Evolutionary conservation across 805 yeast genomes (phyloP), one percentile per base, ranked within the genome.

Genomic region (Priceomyces haplophilus): DNA sequence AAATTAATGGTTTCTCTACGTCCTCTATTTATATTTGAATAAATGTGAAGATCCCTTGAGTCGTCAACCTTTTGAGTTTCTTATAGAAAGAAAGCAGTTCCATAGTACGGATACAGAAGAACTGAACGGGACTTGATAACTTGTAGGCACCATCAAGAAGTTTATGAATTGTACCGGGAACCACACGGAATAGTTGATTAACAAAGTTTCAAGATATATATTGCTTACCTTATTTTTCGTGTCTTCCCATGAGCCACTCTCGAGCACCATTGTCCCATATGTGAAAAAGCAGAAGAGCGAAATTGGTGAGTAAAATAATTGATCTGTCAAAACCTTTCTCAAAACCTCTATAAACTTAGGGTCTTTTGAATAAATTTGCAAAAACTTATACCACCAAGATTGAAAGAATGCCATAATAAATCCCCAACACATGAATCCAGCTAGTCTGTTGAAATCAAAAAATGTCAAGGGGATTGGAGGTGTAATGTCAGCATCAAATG

Each of bases 51-150:
- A 21, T 19, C 8, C 8, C 24, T 17, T 6, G 33, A 20, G 12
- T 24, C 39, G 33, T 40, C 37, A 52, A 36, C 49, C 47, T 8
- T 41, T 53, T 5, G 72, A 63, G 47, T 88, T 88, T 54, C 86
- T 73, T 76, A 87, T 80, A 0, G 96, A 88, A 38, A 91, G 67
- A 66, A 85, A 90, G 41, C 97, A 89, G 59, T 93, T 91, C 98
- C 99, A 91, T 29, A 91, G 67, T 15, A 91, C 95, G 21, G 96
- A 91, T 4, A 93, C 71, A 15, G 65, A 86, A 7, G 93, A 84
- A 42, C 95, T 83, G 60, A 93, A 91, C 0, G 97, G 97, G 4
- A 91, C 95, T 62, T 91, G 98, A 51, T 81, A 77, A 46, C 73
- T 73, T 45, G 79, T 72, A 1, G 91, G 91, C 62, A 86, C 76